These are phyloP conservation scores for Chlamydomonas incerta DNA, from an alignment of 139 green algal genomes.

Conservation along the genomic window DNA sequence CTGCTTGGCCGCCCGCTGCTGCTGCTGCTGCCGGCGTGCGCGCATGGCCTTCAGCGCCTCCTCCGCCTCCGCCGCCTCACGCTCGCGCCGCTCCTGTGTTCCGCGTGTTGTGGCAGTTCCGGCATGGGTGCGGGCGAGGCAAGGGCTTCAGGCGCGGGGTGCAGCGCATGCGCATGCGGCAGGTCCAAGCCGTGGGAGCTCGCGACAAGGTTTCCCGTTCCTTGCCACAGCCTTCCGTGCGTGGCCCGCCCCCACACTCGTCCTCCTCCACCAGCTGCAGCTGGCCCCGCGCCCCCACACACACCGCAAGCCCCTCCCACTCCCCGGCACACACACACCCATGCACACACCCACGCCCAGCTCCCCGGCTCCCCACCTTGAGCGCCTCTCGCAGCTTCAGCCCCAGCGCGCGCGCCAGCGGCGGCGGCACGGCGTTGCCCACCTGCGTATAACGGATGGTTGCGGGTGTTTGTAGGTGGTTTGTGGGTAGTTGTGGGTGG, in stretches of 20 bases:
- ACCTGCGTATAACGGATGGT: constrained; percentile 79
- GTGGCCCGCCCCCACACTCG: too few relatives aligned
- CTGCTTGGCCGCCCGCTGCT: too few relatives aligned
- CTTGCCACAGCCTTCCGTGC: too few relatives aligned
- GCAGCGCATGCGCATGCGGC: neutral
- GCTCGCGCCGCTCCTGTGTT: neutral
- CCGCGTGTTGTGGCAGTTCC: neutral
- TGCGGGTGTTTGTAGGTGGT: constrained; percentile 38
- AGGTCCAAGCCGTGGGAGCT: neutral
- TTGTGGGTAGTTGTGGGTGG: neutral
- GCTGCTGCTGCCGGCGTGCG: too few relatives aligned
- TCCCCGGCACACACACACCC: too few relatives aligned
- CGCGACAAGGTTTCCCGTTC: neutral
- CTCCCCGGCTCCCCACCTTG: constrained; percentile 15
- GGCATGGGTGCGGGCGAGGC: neutral
- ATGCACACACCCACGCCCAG: too few relatives aligned
- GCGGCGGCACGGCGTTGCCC: constrained; percentile 93
- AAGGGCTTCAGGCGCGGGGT: neutral
- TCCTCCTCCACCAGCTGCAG: too few relatives aligned
- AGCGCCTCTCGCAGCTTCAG: constrained; percentile 77
- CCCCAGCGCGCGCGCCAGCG: constrained; percentile 87
- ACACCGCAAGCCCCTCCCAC: too few relatives aligned
- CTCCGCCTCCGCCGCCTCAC: neutral
- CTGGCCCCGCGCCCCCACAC: too few relatives aligned
- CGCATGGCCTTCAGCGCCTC: neutral